phyloP scores from a whole-genome alignment of 2,329 filamentous ascomycete genomes.

The Cytospora mali region DNA sequence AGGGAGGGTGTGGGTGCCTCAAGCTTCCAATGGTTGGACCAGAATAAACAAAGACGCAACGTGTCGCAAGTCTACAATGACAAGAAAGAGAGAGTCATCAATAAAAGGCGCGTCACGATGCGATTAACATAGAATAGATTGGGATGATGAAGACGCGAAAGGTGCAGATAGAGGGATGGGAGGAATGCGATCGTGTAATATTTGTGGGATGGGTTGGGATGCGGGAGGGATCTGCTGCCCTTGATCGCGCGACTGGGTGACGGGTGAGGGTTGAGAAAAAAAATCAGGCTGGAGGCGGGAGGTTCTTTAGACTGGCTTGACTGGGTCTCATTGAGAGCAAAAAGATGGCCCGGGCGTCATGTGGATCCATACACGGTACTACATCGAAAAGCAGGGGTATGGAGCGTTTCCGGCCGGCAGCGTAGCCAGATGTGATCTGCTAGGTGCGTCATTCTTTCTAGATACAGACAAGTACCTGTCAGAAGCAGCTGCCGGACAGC shows the following conservation, averaged over 20 bases:
- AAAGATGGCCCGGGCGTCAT: slow-evolving; percentile 17
- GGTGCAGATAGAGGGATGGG: slow-evolving; percentile 8
- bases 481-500: slow-evolving; percentile 10
- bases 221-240: slow-evolving; percentile 27
- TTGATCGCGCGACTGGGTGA: slow-evolving; percentile 22
- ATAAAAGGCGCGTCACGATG: slow-evolving; percentile 14
- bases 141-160: slow-evolving; percentile 3
- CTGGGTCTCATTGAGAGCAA: background rate
- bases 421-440: background rate
- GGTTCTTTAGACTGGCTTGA: background rate
- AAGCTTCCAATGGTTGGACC: slow-evolving; percentile 6
- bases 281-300: slow-evolving; percentile 23
- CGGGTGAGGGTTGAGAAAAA: slow-evolving; percentile 23
- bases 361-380: background rate
- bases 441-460: background rate
- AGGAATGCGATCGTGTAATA: slow-evolving; percentile 5
- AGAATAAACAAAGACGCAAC: slow-evolving; percentile 28
- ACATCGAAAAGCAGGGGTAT: background rate
- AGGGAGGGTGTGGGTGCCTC: slow-evolving; percentile 4
- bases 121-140: slow-evolving; percentile 7
- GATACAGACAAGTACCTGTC: background rate
- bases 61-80: slow-evolving; percentile 25
- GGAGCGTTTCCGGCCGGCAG: background rate
- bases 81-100: slow-evolving; percentile 23
- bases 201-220: slow-evolving; percentile 19